Base-by-base conservation (phyloP, 1,139 yeast genomes). In the Yamadazyma buinensis region DNA sequence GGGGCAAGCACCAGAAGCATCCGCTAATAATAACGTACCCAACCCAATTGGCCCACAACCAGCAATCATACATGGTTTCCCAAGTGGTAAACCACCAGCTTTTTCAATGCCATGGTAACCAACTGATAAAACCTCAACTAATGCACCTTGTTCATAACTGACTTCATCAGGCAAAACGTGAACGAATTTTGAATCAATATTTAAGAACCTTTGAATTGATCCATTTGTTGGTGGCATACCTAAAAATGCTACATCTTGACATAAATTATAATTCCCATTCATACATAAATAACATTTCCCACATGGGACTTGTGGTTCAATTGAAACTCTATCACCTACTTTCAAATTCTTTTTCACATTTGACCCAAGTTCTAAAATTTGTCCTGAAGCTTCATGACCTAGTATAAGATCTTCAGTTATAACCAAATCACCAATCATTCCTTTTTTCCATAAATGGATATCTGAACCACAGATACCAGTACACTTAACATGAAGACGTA, bases 11-110 rank as follows among this genome's bases (percentile, higher is more conserved):
- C 97, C 97, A 43, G 84, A 84, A 13, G 90, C 86, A 39, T 72
- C 75, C 15, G 94, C 94, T 27, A 81, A 81, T 23, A 84, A 75
- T 26, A 94, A 94, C 32, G 82, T 68, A 40, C 87, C 67, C 33
- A 88, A 63, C 28, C 97, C 97, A 43, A 88, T 90, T n/a, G 97
- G 96, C 7, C 97, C 97, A 25, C 95, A 95, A 34, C 97, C 97
- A 46, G 85, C 83, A 10, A 88, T 83, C 35, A 80, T 79, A 19
- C 81, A 84, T 10, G 75, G 71, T 42, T 85, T 94, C 42, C 94
- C 95, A 44, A 84, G 77, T 27, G 65, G 71, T 37, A 84, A 67
- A 18, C 72, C 72, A 11, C 82, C 85, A 13, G 50, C 50, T 32
- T 46, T 39, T 34, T 46, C 50, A 28, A 46, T 40, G 10, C 61